Evolutionary conservation across 2,329 filamentous ascomycete species (phyloP), one percentile per base, ranked within the genome.

Genomic region (Pestalotiopsis sp.): DNA sequence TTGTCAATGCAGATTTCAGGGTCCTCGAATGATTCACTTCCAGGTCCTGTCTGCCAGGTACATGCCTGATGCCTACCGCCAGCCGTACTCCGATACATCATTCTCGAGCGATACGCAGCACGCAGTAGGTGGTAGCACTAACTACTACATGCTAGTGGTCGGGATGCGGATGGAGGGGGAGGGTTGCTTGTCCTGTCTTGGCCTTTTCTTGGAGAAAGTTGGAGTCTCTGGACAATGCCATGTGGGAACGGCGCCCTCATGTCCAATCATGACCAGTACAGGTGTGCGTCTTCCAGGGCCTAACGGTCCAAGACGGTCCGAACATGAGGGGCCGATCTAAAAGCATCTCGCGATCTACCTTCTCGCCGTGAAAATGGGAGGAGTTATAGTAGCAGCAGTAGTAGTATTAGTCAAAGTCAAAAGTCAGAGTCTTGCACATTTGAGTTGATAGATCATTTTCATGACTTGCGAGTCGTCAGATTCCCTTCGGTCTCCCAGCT

Each of bases 231-330:
- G 27, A 31, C n/a, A 36, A 39, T 36, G 31, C 59, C 59, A 62
- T 62, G 59, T 62, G 59, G 59, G 59, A 62, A 36, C 12, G 38
- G 59, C 5, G 4, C 11, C 9, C 27, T 20, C 31, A 14, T 31
- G 17, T 17, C 59, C 59, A 62, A 62, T 62, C 27, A 62, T 12
- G 59, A 36, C 23, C 57, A 27, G 57, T 5, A 59, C 12, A 36
- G 59, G 59, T 39, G 59, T 12, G 59, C 14, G 13, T 39, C 5
- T 12, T 62, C 59, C 7, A 39, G 25, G 17, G 59, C 27, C 59
- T 39, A 62, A 36, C 59, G 59, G 59, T 36, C 59, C 31, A 62
- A 36, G 59, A 62, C 59, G 59, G 59, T 62, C 59, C 59, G 59
- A 62, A 62, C 59, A 36, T 36, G 59, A 39, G 27, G 59, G 59